phyloP scores from a whole-genome alignment of 2,329 filamentous ascomycete genomes.

The Aspergillus vadensis region DNA sequence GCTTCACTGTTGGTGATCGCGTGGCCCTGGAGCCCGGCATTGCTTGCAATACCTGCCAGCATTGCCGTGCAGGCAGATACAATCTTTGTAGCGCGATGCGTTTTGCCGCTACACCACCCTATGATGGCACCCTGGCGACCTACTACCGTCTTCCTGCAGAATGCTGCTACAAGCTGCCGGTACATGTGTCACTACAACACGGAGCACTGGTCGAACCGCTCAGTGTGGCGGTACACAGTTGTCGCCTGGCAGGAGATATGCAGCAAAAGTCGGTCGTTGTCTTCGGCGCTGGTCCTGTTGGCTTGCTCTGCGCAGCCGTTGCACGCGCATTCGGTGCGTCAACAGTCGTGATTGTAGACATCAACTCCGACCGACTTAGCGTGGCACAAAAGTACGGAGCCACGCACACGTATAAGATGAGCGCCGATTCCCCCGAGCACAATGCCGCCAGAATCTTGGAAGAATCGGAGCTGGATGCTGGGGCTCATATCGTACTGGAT shows the following conservation, averaged over 20 bases:
- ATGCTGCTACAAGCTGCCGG: conserved; percentile 83
- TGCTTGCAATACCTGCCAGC: conserved; percentile 68
- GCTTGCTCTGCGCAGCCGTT: conserved; percentile 80
- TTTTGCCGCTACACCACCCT: conserved; percentile 87
- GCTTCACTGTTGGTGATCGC: conserved; percentile 63
- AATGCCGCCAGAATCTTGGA: background rate
- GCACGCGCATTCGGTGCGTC: conserved; percentile 76
- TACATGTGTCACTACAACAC: conserved; percentile 64
- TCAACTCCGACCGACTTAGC: conserved; percentile 62
- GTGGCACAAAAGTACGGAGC: conserved; percentile 70
- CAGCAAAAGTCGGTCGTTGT: conserved; percentile 71
- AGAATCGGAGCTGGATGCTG: conserved; percentile 30
- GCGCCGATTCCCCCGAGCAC: background rate
- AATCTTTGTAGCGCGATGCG: conserved; percentile 83
- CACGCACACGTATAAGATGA: conserved; percentile 55
- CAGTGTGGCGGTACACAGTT: conserved; percentile 79
- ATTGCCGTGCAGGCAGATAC: conserved; percentile 77
- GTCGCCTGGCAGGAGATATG: conserved; percentile 67
- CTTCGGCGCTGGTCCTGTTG: conserved; percentile 82
- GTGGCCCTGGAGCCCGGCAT: conserved; percentile 75
- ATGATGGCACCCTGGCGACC: conserved; percentile 80
- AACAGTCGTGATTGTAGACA: conserved; percentile 79
- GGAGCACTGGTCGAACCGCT: conserved; percentile 85
- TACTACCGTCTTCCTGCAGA: conserved; percentile 80
- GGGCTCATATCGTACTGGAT: conserved; percentile 74